phyloP scores from a whole-genome alignment of 2,329 filamentous ascomycete species.

The Penicillium sp. region DNA sequence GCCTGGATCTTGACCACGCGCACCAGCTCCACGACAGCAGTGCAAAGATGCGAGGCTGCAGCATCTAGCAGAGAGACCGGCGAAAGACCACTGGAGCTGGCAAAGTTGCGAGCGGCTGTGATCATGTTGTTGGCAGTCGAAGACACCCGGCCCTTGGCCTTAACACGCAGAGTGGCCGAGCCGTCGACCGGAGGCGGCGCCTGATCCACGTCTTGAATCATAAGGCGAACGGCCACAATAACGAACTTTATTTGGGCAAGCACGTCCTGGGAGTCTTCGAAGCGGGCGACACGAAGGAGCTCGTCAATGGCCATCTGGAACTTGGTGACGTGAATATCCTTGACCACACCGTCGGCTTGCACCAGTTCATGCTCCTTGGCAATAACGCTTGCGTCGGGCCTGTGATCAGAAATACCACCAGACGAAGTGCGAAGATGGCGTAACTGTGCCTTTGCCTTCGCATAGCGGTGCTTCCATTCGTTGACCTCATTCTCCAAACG shows the following conservation, averaged over 20 bases:
- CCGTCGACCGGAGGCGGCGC: slow-evolving; percentile 59
- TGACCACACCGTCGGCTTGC: slow-evolving; percentile 73
- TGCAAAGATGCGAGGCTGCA: slow-evolving; percentile 84
- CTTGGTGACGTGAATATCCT: slow-evolving; percentile 88
- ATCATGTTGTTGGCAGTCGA: slow-evolving; percentile 93
- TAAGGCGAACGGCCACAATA: slow-evolving; percentile 75
- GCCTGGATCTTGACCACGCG: slow-evolving; percentile 78
- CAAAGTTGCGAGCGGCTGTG: slow-evolving; percentile 90
- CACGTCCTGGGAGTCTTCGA: slow-evolving; percentile 69
- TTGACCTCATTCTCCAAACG: slow-evolving; percentile 78
- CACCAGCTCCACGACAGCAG: slow-evolving; percentile 81
- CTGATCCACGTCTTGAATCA: slow-evolving; percentile 72
- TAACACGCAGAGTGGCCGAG: slow-evolving; percentile 59
- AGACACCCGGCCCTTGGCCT: slow-evolving; percentile 79
- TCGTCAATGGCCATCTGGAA: slow-evolving; percentile 96
- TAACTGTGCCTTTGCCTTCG: slow-evolving; percentile 81
- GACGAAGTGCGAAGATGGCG: slow-evolving; percentile 78
- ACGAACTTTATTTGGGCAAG: slow-evolving; percentile 86
- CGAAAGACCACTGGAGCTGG: slow-evolving; percentile 75
- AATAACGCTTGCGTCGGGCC: slow-evolving; percentile 44
- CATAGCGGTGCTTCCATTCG: slow-evolving; percentile 88
- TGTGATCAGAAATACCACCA: slow-evolving; percentile 60
- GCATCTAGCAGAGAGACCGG: slow-evolving; percentile 93
- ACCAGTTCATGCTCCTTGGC: slow-evolving; percentile 71
- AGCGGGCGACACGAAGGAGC: slow-evolving; percentile 72